A percentile compares a stretch with the other conserved stretches of the same genome.
These are phyloP conservation scores for Lotmaria passim DNA, from an alignment of 208 protist species.

Conservation along the genomic window DNA sequence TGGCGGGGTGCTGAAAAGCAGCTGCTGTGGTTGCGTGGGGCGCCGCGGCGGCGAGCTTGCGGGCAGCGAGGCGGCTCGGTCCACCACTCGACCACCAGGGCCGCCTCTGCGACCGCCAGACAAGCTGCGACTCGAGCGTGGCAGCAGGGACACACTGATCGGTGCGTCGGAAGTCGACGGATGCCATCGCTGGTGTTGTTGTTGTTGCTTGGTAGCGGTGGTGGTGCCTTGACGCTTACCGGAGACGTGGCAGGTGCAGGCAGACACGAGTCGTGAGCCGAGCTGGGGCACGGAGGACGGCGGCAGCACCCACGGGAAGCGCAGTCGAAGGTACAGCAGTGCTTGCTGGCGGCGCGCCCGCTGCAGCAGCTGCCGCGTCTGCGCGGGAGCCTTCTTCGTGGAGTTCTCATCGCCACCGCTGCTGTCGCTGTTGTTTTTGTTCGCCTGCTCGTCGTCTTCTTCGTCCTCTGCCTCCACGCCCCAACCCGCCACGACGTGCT, in stretches of 20 bases:
- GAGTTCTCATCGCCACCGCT: background rate
- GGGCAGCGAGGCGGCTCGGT: background rate
- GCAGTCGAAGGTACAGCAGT: conserved; percentile 42
- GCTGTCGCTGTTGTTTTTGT: no score
- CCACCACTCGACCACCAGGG: background rate
- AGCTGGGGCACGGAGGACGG: conserved; percentile 27
- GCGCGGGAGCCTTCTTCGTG: no score
- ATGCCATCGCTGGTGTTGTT: background rate
- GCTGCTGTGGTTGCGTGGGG: conserved; percentile 3
- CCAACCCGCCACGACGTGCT: conserved; percentile 38
- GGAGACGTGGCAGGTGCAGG: conserved; percentile 32
- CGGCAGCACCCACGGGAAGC: conserved; percentile 49
- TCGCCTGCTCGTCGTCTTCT: background rate
- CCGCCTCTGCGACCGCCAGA: background rate
- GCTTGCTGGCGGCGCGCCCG: conserved; percentile 10
- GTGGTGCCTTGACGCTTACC: conserved; percentile 23
- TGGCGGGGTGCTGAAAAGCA: conserved; percentile 15
- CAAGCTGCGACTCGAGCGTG: conserved; percentile 3
- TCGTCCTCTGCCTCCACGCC: conserved; percentile 1
- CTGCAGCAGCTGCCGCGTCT: background rate
- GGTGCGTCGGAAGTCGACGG: background rate
- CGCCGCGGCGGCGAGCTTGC: background rate
- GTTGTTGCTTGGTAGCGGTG: conserved; percentile 5
- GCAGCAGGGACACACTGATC: background rate
- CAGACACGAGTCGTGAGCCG: conserved; percentile 16